These are phyloP conservation scores for Pythium brachiatum DNA, from an alignment of 352 stramenopile genomes.

Conservation along the genomic window DNA sequence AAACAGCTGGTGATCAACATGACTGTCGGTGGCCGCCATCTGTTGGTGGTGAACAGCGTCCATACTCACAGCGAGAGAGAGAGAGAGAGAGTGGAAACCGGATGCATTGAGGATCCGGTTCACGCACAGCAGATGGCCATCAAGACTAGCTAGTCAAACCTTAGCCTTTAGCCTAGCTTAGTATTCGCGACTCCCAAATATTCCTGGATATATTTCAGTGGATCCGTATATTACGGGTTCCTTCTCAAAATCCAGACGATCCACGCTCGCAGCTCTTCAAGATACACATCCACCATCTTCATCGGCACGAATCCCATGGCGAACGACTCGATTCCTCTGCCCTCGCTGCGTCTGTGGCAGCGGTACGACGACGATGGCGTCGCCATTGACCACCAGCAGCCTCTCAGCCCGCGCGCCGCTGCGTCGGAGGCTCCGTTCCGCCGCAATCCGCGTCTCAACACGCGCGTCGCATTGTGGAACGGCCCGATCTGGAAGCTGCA, in stretches of 20 bases:
- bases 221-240: no score
- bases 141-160: no score
- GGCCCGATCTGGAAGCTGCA: conserved; percentile 50
- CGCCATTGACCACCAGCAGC: neutral
- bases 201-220: neutral
- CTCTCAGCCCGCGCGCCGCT: neutral
- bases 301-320: conserved; percentile 1
- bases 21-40: neutral
- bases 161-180: no score
- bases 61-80: neutral
- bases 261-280: conserved; percentile 22
- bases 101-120: no score
- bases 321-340: conserved; percentile 10
- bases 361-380: neutral
- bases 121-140: no score
- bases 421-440: neutral
- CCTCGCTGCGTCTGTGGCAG: conserved; percentile 15
- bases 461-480: conserved; percentile 53
- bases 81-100: no score
- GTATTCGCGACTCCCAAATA: no score
- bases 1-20: neutral
- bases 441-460: conserved; percentile 34
- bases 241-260: no score
- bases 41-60: neutral
- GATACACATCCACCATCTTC: conserved; percentile 4